Base-by-base conservation (phyloP, 1,284 basidiomycete genomes). In the Papiliotrema nemorosa region DNA sequence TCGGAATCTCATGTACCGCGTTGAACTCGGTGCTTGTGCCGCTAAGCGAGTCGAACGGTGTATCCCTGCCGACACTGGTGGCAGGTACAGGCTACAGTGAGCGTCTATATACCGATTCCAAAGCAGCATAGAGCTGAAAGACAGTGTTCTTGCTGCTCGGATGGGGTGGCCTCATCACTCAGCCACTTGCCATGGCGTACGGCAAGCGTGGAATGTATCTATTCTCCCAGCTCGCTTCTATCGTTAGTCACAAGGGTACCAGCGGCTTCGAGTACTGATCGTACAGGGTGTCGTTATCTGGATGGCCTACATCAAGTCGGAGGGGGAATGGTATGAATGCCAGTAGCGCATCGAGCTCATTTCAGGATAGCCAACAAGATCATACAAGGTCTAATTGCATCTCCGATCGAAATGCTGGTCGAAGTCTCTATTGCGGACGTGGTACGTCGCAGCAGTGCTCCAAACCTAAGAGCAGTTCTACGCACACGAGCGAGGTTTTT, bases 141-240 rank as follows among this genome's bases (percentile, higher is more conserved):
- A 0, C 46, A 56, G 58, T 57, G 52, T 56, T 56, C 46, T 52
- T 62, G 5, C 43, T 62, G 18, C 55, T 62, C n/a, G 62, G 62
- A 5, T 58, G 60, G 50, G 60, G 60, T 10, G 58, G 58, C 3
- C 47, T 64, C 5, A 48, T 64, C 37, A 54, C 53, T 5, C 58
- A 62, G 27, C 60, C 62, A 5, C 49, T 64, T 9, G 60, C 62
- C 1, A 31, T 57, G 24, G 52, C 54, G 2, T 59, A 57, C 24
- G 63, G 63, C 35, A 62, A 62, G 39, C 53, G 60, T 2, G 55
- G 55, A 0, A 26, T 64, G 25, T 64, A 58, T 42, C 22, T 64
- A 16, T 22, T 55, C 35, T 50, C 44, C 18, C 38, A 45, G 5
- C n/a, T 53, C 14, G 52, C 31, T 1, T 33, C 49, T 18, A 26